Percentiles rank a stretch among this genome's conserved stretches.
These are phyloP conservation scores for Bertia moriformis DNA, from an alignment of 2,329 filamentous ascomycete genomes.

Conservation along the genomic window DNA sequence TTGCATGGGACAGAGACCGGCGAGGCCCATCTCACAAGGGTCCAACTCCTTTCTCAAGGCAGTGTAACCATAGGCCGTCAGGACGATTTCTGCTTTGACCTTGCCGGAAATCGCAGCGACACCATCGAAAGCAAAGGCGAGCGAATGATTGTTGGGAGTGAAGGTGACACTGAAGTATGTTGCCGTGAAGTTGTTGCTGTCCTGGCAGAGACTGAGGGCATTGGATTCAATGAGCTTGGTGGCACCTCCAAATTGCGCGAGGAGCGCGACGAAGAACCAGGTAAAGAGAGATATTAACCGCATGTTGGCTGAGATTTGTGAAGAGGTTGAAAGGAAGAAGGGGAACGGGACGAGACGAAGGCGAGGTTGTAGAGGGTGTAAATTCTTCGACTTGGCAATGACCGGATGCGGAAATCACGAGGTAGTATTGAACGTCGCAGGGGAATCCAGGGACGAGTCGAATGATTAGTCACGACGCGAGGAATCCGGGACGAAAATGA, in stretches of 20 bases:
- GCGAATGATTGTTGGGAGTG: conserved; percentile 40
- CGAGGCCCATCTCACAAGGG: conserved; percentile 40
- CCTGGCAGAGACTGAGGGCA: conserved; percentile 52
- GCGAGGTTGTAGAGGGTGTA: not conserved
- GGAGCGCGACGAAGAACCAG: not conserved
- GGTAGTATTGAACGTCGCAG: not conserved
- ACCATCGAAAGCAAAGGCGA: conserved; percentile 47
- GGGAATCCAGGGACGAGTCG: not conserved
- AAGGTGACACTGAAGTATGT: conserved; percentile 55
- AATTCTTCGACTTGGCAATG: no score
- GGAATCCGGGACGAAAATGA: not conserved
- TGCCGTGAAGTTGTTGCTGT: conserved; percentile 53
- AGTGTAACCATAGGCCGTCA: conserved; percentile 52
- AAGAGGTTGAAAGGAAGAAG: not conserved
- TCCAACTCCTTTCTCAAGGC: conserved; percentile 40
- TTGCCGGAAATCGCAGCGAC: conserved; percentile 51
- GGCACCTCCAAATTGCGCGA: not conserved
- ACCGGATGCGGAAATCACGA: conserved; percentile 1
- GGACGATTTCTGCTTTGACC: conserved; percentile 44
- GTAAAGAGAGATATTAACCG: not conserved
- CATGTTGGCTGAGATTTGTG: not conserved
- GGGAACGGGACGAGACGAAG: not conserved
- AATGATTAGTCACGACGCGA: not conserved
- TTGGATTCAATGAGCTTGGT: conserved; percentile 35
- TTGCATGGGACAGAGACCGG: conserved; percentile 57